Evolutionary conservation across 192 early-diverging fungal species (phyloP).

Genomic region (Backusella circina): DNA sequence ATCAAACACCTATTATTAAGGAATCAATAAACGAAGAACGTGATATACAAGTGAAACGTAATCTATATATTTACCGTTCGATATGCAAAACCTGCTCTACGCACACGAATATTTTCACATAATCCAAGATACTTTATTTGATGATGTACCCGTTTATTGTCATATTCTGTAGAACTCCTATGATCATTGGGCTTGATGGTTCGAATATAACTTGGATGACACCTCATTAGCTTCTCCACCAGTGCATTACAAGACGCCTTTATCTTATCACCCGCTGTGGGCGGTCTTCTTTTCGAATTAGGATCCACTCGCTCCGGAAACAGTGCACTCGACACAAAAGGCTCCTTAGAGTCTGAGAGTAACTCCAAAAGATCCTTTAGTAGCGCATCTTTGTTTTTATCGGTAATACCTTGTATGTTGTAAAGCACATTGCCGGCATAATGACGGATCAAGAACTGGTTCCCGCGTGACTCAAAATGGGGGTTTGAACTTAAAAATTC

Average conservation of each 20-base stretch:
- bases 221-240: conserved; percentile 89
- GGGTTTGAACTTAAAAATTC: conserved; percentile 60
- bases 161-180: conserved; percentile 85
- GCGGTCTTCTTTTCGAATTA: conserved; percentile 86
- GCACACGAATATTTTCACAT: conserved; percentile 93
- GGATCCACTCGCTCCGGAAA: conserved; percentile 89
- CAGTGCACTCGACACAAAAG: conserved; percentile 66
- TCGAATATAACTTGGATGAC: conserved; percentile 91
- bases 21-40: no score
- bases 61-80: conserved; percentile 10
- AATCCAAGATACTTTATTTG: conserved; percentile 95
- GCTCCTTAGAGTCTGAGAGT: conserved; percentile 68
- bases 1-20: conserved; percentile 14
- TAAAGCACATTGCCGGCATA: conserved; percentile 97
- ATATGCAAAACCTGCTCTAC: conserved; percentile 95
- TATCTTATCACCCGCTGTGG: conserved; percentile 95
- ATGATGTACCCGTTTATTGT: conserved; percentile 84
- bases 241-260: conserved; percentile 79
- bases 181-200: conserved; percentile 96
- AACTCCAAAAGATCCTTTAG: conserved; percentile 88
- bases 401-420: conserved; percentile 86
- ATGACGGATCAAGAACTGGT: conserved; percentile 83
- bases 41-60: no score
- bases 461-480: conserved; percentile 68
- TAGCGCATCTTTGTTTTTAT: conserved; percentile 96